phyloP scores from a whole-genome alignment of 2,329 filamentous ascomycete genomes.

The Parascedosporium putredinis region DNA sequence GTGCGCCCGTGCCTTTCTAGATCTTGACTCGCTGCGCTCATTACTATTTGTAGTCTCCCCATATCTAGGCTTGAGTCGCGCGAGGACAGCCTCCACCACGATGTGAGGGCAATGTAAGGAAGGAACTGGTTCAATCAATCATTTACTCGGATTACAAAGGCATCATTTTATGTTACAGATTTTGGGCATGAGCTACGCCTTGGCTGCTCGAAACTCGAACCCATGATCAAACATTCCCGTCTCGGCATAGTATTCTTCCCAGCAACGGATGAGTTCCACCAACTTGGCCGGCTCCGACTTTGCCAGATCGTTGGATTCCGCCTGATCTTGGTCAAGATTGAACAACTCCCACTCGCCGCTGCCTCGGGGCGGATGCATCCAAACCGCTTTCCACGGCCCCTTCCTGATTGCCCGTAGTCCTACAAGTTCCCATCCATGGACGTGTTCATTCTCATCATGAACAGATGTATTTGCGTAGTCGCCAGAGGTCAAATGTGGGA shows the following conservation, averaged over 20 bases:
- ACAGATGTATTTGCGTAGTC: too few relatives aligned
- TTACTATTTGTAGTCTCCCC: too few relatives aligned
- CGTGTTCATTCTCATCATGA: slow-evolving; percentile 21
- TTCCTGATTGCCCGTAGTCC: slow-evolving; percentile 22
- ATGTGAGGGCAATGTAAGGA: too few relatives aligned
- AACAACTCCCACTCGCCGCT: slow-evolving; percentile 22
- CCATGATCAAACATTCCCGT: slow-evolving; percentile 11
- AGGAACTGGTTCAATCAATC: too few relatives aligned
- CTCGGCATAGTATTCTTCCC: slow-evolving; percentile 41
- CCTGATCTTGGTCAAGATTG: slow-evolving; percentile 21
- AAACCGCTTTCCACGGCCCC: slow-evolving; percentile 23
- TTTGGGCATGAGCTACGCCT: too few relatives aligned
- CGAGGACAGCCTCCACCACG: too few relatives aligned
- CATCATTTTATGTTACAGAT: too few relatives aligned
- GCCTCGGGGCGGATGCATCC: slow-evolving; percentile 18
- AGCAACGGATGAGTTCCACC: slow-evolving; percentile 22
- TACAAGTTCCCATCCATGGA: slow-evolving; percentile 23
- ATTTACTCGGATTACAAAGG: too few relatives aligned
- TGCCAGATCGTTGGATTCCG: slow-evolving; percentile 21
- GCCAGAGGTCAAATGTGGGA: slow-evolving; percentile 23
- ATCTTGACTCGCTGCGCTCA: too few relatives aligned
- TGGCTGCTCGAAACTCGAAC: not conserved
- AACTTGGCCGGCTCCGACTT: slow-evolving; percentile 16
- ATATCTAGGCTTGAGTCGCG: too few relatives aligned
- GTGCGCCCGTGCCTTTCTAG: too few relatives aligned